Base-by-base conservation (phyloP, 345 rosid species). In the Linum tenue region DNA sequence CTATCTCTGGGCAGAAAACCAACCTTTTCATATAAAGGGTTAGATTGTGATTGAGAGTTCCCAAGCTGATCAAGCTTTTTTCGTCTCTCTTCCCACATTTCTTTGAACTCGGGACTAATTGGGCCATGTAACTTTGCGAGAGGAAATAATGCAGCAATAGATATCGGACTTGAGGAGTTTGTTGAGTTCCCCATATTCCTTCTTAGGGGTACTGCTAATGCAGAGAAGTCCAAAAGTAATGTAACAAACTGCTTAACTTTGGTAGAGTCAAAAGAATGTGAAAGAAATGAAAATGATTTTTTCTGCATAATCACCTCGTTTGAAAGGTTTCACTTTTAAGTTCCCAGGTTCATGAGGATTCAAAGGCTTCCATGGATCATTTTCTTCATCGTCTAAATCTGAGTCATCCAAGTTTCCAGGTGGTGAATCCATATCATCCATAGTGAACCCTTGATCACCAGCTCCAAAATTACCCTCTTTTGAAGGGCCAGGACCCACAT, bases 271-370 rank as follows among this genome's bases (percentile, higher is more conserved):
- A 63, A 55, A 75, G 3, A 53, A 64, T 59, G 64, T 74, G 56
- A 65, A 66, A 53, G 40, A 31, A 44, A 42, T 37, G 31, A 22
- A 22, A 22, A 22, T 22, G 31, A 22, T 0, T 22, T 22, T 22
- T 15, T 31, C 60, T 64, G 11, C 1, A 57, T 40, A 67, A 11
- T 50, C 57, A 94, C 99, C 97, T 88, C 82, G 87, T 75, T 67
- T 84, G 70, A 85, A 90, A 70, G 95, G 91, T 77, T 78, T 90
- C 74, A 87, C 84, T 87, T 85, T 91, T 77, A 90, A 75, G 68
- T 76, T 86, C 85, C 99, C 97, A 37, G 85, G 82, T 75, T 88
- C 99, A 80, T 94, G 89, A 58, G 97, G 97, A 80, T 87, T 87
- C 72, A 94, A 65, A 73, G 91, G 92, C 75, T 88, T 87, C 97